Conservation (phyloP, 805 yeast species). For the Zygotorulaspora florentina region DNA sequence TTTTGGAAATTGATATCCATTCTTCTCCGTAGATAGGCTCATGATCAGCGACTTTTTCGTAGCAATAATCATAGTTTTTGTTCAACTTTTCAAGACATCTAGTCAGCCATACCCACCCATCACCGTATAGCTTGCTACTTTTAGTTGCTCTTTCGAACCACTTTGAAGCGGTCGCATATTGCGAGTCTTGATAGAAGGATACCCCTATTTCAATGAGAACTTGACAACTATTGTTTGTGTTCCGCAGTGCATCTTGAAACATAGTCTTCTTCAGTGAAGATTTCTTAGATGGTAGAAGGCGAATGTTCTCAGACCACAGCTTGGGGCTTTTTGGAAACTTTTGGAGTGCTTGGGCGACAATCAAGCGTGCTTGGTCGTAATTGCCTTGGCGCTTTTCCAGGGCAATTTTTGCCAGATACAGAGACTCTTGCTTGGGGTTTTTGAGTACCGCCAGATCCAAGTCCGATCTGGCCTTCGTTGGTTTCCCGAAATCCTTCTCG, state of each 20-base stretch:
- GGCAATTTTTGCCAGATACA: constrained; percentile 56
- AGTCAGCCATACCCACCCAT: constrained; percentile 67
- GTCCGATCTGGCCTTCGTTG: constrained; percentile 63
- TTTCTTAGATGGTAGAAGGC: constrained; percentile 32
- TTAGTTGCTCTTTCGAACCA: constrained; percentile 72
- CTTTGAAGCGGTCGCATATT: constrained; percentile 54
- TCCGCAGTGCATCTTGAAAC: constrained; percentile 66
- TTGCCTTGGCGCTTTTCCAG: constrained; percentile 55
- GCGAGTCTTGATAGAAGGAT: constrained; percentile 63
- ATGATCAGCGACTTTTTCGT: constrained; percentile 36
- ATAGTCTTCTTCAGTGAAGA: constrained; percentile 51
- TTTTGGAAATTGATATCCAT: constrained; percentile 55
- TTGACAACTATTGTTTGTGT: constrained; percentile 55
- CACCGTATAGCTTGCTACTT: constrained; percentile 62
- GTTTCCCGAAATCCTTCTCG: constrained; percentile 37
- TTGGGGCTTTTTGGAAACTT: constrained; percentile 53
- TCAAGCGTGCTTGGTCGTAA: constrained; percentile 46
- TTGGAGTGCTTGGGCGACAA: constrained; percentile 56
- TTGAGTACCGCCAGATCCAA: constrained; percentile 61
- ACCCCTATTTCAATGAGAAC: constrained; percentile 63
- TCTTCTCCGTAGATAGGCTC: constrained; percentile 58
- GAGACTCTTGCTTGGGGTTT: constrained; percentile 44
- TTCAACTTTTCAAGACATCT: constrained; percentile 39
- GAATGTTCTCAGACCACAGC: constrained; percentile 64
- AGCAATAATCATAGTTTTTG: constrained; percentile 10